Evolutionary conservation across 1,284 basidiomycete species (phyloP).

Genomic region (Trametes versicolor): DNA sequence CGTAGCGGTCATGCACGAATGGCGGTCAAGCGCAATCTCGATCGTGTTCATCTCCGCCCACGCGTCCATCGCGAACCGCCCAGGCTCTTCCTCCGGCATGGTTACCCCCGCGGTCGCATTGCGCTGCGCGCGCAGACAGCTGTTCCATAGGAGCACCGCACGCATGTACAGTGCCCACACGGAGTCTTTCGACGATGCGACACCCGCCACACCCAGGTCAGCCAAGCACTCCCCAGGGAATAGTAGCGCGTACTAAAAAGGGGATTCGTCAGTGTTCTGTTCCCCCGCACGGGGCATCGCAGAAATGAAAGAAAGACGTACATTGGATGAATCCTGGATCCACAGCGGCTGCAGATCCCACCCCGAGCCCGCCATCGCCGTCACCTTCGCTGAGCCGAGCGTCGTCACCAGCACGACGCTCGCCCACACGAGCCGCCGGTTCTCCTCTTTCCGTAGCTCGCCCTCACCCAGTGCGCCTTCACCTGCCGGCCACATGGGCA

Average conservation of each 20-base stretch:
- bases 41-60: conserved; percentile 77
- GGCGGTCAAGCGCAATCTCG: conserved; percentile 66
- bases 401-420: conserved; percentile 67
- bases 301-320: conserved; percentile 44
- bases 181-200: conserved; percentile 53
- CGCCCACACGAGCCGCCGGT: conserved; percentile 76
- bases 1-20: conserved; percentile 71
- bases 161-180: conserved; percentile 77
- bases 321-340: conserved; percentile 70
- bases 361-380: conserved; percentile 45
- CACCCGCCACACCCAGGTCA: conserved; percentile 41
- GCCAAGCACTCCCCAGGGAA: conserved; percentile 68
- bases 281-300: neutral
- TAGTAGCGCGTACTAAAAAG: conserved; percentile 66
- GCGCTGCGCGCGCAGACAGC: conserved; percentile 64
- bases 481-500: conserved; percentile 71
- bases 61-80: conserved; percentile 67
- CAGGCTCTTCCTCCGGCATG: conserved; percentile 57
- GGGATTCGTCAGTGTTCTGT: conserved; percentile 9
- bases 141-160: conserved; percentile 75
- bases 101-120: conserved; percentile 36
- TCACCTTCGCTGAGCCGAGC: conserved; percentile 57
- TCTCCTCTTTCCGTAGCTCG: conserved; percentile 74
- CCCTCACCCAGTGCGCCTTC: conserved; percentile 46
- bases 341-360: conserved; percentile 57